Evolutionary conservation across 1,284 basidiomycete genomes (phyloP).

Genomic region (Cryptococcus wingfieldii): DNA sequence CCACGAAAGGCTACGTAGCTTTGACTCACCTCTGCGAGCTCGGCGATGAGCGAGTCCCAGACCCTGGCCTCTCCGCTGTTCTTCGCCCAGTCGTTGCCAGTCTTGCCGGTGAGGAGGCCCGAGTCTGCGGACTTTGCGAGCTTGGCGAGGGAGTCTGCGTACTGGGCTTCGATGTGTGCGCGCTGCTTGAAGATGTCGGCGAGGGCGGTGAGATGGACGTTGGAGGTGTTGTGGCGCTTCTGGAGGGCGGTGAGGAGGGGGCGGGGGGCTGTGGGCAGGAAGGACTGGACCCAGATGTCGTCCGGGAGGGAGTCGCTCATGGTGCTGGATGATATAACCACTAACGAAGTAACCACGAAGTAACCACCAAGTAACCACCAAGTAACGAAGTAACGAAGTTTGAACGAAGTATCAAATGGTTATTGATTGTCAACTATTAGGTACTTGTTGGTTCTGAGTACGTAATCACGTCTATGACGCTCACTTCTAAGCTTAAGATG

Average conservation of each 20-base stretch:
- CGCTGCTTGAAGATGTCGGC: slow-evolving; percentile 54
- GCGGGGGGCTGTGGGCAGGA: slow-evolving; percentile 33
- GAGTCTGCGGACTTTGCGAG: slow-evolving; percentile 46
- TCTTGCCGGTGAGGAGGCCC: slow-evolving; percentile 30
- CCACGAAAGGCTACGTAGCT: neutral
- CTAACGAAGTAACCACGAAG: too few relatives aligned
- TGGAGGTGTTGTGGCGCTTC: slow-evolving; percentile 36
- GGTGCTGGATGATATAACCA: neutral
- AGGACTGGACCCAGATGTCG: slow-evolving; percentile 40
- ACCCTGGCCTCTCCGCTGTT: slow-evolving; percentile 35
- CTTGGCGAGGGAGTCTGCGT: slow-evolving; percentile 53
- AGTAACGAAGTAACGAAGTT: too few relatives aligned
- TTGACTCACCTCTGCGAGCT: slow-evolving; percentile 44
- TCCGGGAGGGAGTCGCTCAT: slow-evolving; percentile 40
- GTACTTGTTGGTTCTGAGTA: too few relatives aligned
- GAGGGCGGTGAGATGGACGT: slow-evolving; percentile 43
- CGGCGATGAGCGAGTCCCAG: slow-evolving; percentile 40
- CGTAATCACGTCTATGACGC: too few relatives aligned
- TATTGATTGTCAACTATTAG: too few relatives aligned
- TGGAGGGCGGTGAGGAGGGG: slow-evolving; percentile 36
- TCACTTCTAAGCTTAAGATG: too few relatives aligned
- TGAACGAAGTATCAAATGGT: too few relatives aligned
- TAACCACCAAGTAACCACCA: too few relatives aligned
- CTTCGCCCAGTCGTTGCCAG: slow-evolving; percentile 37
- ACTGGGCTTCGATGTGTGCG: slow-evolving; percentile 50